A percentile compares a stretch with the other conserved stretches of the same genome.
Evolutionary conservation across 2,329 filamentous ascomycete species (phyloP).

Genomic region (Trichoderma koningii): DNA sequence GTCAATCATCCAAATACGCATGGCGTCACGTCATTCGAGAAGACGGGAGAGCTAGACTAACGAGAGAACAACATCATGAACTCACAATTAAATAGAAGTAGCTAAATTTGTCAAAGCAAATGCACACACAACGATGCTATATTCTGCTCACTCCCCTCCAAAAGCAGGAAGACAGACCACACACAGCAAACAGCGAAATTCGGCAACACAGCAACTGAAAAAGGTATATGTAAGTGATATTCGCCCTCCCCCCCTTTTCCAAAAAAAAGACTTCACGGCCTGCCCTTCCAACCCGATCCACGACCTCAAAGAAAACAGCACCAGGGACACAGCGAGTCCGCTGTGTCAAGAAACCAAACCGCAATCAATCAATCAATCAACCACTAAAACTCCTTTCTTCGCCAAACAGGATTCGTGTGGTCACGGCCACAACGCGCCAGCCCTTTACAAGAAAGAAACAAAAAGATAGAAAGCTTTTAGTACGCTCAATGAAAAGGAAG

Average conservation of each 20-base stretch:
- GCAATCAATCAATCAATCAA: not conserved
- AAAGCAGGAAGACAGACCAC: not conserved
- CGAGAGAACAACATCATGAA: not conserved
- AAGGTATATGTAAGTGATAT: conserved; percentile 4
- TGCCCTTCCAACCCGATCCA: conserved; percentile 19
- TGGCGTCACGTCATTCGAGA: not conserved
- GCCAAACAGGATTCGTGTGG: conserved; percentile 24
- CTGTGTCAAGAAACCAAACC: not conserved
- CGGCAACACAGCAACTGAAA: not conserved
- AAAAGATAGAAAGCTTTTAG: conserved; percentile 15
- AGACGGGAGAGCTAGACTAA: not conserved
- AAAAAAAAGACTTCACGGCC: conserved; percentile 23
- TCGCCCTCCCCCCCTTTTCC: conserved; percentile 8
- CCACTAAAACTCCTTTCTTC: conserved; percentile 24
- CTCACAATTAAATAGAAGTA: conserved; percentile 4
- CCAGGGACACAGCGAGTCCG: no score
- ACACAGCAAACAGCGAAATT: not conserved
- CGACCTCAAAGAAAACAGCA: not conserved
- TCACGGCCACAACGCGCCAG: conserved; percentile 11
- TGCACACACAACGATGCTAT: conserved; percentile 14
- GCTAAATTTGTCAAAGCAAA: not conserved
- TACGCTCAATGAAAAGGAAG: conserved; percentile 7
- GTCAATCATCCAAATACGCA: not conserved
- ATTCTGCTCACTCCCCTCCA: conserved; percentile 3
- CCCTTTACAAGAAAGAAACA: conserved; percentile 19